These are phyloP conservation scores for Angomonas ambiguus DNA, from an alignment of 208 protist species.

Conservation along the genomic window DNA sequence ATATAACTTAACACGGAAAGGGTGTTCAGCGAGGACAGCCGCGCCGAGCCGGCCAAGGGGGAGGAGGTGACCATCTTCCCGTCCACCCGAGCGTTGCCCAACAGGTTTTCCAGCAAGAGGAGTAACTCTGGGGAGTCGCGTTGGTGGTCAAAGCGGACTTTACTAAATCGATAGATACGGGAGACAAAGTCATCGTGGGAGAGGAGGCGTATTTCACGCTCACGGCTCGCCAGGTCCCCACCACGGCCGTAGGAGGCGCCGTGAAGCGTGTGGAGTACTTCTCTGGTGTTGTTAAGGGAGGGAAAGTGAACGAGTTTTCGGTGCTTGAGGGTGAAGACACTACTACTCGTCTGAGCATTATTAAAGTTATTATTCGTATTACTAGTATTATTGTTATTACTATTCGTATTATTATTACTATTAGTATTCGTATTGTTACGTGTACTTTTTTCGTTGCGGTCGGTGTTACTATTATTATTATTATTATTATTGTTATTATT, in stretches of 20 bases:
- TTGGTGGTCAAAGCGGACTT: constrained; percentile 39
- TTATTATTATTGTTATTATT: background rate
- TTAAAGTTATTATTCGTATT: background rate
- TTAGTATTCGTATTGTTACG: too few species aligned
- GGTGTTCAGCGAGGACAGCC: constrained; percentile 8
- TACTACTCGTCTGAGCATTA: background rate
- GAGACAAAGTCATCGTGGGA: constrained; percentile 42
- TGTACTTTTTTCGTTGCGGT: too few species aligned
- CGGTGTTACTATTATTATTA: too few species aligned
- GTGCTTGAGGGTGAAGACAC: background rate
- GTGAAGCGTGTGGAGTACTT: too few species aligned
- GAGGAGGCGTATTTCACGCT: constrained; percentile 33
- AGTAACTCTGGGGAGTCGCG: constrained; percentile 31
- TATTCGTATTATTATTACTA: background rate
- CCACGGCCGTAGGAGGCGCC: too few species aligned
- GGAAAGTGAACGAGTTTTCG: background rate
- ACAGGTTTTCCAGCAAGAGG: constrained; percentile 45
- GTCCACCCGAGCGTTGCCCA: constrained; percentile 30
- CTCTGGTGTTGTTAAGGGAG: background rate
- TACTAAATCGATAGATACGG: constrained; percentile 63
- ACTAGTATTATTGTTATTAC: constrained; percentile 7
- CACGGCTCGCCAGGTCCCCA: too few species aligned
- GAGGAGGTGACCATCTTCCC: background rate
- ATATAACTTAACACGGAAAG: constrained; percentile 51
- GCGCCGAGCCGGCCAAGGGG: background rate